Conservation (phyloP, 1,139 yeast species). For the Yamadazyma sp. region DNA sequence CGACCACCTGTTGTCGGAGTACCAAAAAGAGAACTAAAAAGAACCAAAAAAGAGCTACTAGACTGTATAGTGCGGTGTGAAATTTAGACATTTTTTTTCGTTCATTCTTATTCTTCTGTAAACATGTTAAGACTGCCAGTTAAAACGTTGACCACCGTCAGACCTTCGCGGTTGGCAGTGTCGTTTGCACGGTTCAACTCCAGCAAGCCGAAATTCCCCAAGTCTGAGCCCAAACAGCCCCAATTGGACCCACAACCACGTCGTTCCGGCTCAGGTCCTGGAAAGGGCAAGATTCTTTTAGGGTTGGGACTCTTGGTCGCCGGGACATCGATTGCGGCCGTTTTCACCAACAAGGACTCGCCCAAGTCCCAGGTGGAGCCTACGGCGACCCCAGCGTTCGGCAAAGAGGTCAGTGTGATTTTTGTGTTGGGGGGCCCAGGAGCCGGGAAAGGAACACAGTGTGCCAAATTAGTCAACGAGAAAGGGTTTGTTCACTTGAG, state of each 20-base stretch:
- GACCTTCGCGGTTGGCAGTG: no score
- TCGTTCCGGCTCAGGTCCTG: constrained; percentile 21
- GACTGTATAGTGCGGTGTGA: no score
- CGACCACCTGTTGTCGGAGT: constrained; percentile 36
- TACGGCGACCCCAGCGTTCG: constrained; percentile 43
- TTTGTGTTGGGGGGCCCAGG: constrained; percentile 93
- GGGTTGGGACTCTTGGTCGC: constrained; percentile 40
- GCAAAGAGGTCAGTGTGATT: constrained; percentile 69
- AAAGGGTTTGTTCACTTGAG: constrained; percentile 84
- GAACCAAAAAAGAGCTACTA: background rate
- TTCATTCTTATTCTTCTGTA: no score
- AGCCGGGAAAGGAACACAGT: constrained; percentile 96
- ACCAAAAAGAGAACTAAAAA: background rate
- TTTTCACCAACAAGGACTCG: constrained; percentile 41
- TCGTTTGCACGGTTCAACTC: constrained; percentile 1
- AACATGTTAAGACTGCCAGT: background rate
- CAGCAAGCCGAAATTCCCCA: constrained; percentile 9
- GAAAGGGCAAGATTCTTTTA: constrained; percentile 21
- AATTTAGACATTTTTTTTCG: no score
- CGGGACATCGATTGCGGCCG: constrained; percentile 49
- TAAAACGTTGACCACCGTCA: background rate
- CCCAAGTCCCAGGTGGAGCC: constrained; percentile 54
- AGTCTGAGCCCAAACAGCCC: constrained; percentile 6
- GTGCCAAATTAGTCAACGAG: constrained; percentile 78
- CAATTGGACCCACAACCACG: no score